Conservation (phyloP, 2,329 filamentous ascomycete species). For the Aspergillus fumigatus region DNA sequence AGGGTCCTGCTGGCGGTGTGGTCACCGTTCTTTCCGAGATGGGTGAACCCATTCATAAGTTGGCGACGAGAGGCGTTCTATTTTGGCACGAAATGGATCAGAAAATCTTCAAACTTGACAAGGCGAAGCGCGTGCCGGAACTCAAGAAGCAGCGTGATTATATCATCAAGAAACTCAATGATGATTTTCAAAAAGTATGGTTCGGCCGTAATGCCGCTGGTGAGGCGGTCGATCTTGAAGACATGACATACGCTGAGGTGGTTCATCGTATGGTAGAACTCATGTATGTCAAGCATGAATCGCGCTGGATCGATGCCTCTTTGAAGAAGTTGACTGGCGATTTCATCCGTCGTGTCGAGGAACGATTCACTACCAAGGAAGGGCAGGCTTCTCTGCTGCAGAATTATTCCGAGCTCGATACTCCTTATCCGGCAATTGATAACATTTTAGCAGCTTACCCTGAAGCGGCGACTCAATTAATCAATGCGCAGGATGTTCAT, state of each 20-base stretch:
- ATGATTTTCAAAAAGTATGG: slow-evolving; percentile 96
- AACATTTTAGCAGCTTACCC: slow-evolving; percentile 78
- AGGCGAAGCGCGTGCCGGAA: slow-evolving; percentile 84
- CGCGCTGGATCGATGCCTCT: slow-evolving; percentile 85
- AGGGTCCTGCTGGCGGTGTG: slow-evolving; percentile 83
- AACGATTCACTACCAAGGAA: slow-evolving; percentile 75
- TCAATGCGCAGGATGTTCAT: slow-evolving; percentile 97
- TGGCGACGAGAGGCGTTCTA: slow-evolving; percentile 88
- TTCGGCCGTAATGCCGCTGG: slow-evolving; percentile 81
- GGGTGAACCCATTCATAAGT: slow-evolving; percentile 98
- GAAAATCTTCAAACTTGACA: slow-evolving; percentile 95
- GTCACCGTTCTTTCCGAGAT: slow-evolving; percentile 98
- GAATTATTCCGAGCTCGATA: slow-evolving; percentile 79
- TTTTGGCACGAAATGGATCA: slow-evolving; percentile 99
- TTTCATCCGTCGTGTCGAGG: slow-evolving; percentile 94
- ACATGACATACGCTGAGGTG: slow-evolving; percentile 93
- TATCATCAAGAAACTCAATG: slow-evolving; percentile 93
- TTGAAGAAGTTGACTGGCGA: slow-evolving; percentile 81
- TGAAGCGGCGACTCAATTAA: slow-evolving; percentile 81
- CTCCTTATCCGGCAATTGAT: slow-evolving; percentile 73
- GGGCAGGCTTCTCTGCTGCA: slow-evolving; percentile 80
- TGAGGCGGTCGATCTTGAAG: slow-evolving; percentile 79
- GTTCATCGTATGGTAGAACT: slow-evolving; percentile 82
- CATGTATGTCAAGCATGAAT: slow-evolving; percentile 86
- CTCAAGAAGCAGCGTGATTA: slow-evolving; percentile 83